Base-by-base conservation (phyloP, 805 yeast genomes). In the Starmera pachycereana region DNA sequence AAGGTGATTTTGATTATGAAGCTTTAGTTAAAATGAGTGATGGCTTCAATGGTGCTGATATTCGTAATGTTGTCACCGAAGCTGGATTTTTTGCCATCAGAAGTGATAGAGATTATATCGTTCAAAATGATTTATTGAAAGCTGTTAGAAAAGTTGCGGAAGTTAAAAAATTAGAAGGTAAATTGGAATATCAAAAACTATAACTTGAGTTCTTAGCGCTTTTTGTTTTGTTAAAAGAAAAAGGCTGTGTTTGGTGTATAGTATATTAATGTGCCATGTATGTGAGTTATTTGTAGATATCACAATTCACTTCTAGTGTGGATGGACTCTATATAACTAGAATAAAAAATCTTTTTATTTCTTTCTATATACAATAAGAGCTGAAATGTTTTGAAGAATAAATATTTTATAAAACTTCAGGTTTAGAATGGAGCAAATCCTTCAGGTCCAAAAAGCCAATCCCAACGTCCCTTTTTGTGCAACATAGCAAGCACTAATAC, bases 41-140 rank as follows among this genome's bases (percentile, higher is more conserved):
- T 65, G 97, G 97, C 2, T 92, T 92, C 66, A 90, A 90, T 63
- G 98, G 98, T 68, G 97, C 97, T 6, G 98, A 90, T 72, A 81
- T 90, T 52, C 79, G 98, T 62, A 90, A 90, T 60, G 96, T 92
- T 44, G 74, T 89, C 29, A 90, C 98, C n/a, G 98, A 90, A 67
- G 96, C 97, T 25, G 98, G 98, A 3, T 92, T 92, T 66, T 87
- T 89, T 52, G 97, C 98, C 40, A 92, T 92, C 52, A 78, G 98
- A 66, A 97, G 92, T 57, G 98, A 92, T 59, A 79, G 98, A 55
- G 97, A 90, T 60, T 87, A 86, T 65, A 87, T 92, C 52, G 61
- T 86, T 39, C 98, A 92, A 61, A 80, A 83, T 53, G 99, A 92
- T 68, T 61, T 92, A 63, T 83, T 92, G 90, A 92, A 92, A 64